Evolutionary conservation across 1,284 basidiomycete genomes (phyloP).

Genomic region (Tylopilus orsonianus): DNA sequence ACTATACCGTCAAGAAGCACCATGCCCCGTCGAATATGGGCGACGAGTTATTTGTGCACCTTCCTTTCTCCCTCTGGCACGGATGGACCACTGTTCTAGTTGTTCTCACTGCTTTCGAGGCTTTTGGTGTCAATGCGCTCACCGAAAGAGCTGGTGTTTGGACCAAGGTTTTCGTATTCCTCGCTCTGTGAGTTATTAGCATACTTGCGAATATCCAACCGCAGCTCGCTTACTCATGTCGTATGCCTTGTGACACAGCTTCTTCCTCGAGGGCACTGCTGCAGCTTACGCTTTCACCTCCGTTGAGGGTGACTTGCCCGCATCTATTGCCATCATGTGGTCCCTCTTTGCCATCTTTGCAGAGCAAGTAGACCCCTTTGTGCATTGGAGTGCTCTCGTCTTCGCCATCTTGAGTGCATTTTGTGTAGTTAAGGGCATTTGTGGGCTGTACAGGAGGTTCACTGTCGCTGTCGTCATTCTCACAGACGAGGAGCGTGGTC

Average conservation of each 20-base stretch:
- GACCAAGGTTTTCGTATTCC: conserved; percentile 94
- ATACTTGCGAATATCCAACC: conserved; percentile 3
- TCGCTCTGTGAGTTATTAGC: conserved; percentile 58
- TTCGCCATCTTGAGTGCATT: conserved; percentile 86
- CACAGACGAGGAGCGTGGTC: conserved; percentile 84
- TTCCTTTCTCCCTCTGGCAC: conserved; percentile 92
- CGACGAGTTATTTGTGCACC: conserved; percentile 81
- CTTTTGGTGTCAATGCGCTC: conserved; percentile 81
- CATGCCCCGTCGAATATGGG: conserved; percentile 62
- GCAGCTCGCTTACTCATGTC: conserved; percentile 10
- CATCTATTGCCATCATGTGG: conserved; percentile 83
- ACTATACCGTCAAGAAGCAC: conserved; percentile 88
- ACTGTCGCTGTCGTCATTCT: conserved; percentile 53
- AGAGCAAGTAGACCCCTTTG: conserved; percentile 63
- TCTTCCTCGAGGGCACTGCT: conserved; percentile 93
- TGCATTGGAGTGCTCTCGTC: conserved; percentile 86
- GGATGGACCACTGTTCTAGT: conserved; percentile 94
- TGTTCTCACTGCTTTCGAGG: conserved; percentile 85
- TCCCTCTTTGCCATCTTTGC: conserved; percentile 83
- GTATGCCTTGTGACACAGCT: conserved; percentile 39
- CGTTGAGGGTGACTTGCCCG: conserved; percentile 87
- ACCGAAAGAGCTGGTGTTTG: conserved; percentile 73
- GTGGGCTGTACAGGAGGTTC: conserved; percentile 47
- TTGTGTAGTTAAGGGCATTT: conserved; percentile 77
- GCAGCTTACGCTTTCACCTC: conserved; percentile 90